Evolutionary conservation across 495 filamentous ascomycete genomes (phyloP), one percentile per base, ranked within the genome.

Genomic region (Neurospora pannonica): DNA sequence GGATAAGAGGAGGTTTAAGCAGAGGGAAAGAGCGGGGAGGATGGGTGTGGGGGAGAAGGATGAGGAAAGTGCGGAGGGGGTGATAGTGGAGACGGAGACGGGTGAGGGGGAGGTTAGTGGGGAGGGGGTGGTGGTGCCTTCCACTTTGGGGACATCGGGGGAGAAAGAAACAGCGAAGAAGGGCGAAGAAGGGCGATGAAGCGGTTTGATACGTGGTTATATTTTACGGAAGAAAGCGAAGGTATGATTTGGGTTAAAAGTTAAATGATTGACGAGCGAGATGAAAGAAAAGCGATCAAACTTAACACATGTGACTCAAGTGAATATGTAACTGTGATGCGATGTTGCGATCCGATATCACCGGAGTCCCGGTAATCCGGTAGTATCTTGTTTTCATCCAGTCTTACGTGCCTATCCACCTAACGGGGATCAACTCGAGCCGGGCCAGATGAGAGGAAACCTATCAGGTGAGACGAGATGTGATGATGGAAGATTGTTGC

Each of bases 1-100:
- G 42, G 90, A 93, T 74, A 84, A 82, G 36, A 86, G 82, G 77
- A 75, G 80, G 24, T 76, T 76, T 34, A 82, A 81, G 73, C 77
- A 79, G 46, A 36, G 40, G 5, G 79, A 77, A 60, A 78, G 73
- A 39, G 38, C 38, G 2, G 74, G 67, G 21, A 75, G 79, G 73
- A 74, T n/a, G 70, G 21, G 21, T 28, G 71, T n/a, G n/a, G n/a
- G 34, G 9, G 72, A 74, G 69, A 67, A 71, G 42, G 21, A 13
- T 19, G 38, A 38, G 28, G 54, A 34, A 34, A 9, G 34, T 3
- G 37, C 9, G 28, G 48, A 17, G 0, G 31, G 36, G 17, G 39
- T 31, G 21, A 5, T 24, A 4, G 21, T 37, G 2, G 24, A 28
- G 19, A 38, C 28, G 28, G 69, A 19, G 28, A 70, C 19, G n/a